Percentiles rank a stretch among this genome's conserved stretches.
phyloP scores from a whole-genome alignment of 2,329 filamentous ascomycete genomes.

The Cercospora sesami region DNA sequence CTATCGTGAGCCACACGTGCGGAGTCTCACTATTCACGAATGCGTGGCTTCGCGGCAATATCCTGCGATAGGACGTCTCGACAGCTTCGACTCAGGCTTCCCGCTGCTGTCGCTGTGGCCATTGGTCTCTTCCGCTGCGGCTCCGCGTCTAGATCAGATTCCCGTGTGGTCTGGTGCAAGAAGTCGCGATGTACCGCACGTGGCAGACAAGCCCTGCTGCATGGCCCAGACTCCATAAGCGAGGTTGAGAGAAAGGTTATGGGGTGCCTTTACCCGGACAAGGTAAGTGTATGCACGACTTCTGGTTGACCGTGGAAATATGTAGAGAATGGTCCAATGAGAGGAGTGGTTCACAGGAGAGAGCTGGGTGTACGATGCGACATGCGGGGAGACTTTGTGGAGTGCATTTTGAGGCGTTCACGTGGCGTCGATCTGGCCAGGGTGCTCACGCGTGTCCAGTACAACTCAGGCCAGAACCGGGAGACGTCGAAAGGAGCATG shows the following conservation, averaged over 20 bases:
- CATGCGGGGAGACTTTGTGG: slow-evolving; percentile 12
- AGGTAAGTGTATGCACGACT: not conserved
- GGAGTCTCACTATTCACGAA: not conserved
- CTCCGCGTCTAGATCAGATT: not conserved
- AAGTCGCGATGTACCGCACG: slow-evolving; percentile 9
- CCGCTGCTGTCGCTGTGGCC: not conserved
- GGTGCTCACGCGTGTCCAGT: not conserved
- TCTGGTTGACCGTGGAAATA: not conserved
- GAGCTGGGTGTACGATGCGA: not conserved
- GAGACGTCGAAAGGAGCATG: not conserved
- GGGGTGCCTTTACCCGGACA: not conserved
- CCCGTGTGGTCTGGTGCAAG: not conserved
- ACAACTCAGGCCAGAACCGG: not conserved
- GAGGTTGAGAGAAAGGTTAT: not conserved
- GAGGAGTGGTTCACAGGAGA: not conserved
- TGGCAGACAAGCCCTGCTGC: slow-evolving; percentile 8
- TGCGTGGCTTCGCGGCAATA: slow-evolving; percentile 5
- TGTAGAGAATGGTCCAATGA: not conserved
- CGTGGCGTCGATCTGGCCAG: slow-evolving; percentile 9
- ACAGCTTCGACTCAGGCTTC: slow-evolving; percentile 11
- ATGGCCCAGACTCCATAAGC: slow-evolving; percentile 9
- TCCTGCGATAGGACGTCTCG: not conserved
- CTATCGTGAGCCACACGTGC: not conserved
- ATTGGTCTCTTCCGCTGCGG: not conserved
- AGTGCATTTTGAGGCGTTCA: slow-evolving; percentile 4